Evolutionary conservation across 2,329 filamentous ascomycete genomes (phyloP).

Genomic region (Exophiala lecanii-corni): DNA sequence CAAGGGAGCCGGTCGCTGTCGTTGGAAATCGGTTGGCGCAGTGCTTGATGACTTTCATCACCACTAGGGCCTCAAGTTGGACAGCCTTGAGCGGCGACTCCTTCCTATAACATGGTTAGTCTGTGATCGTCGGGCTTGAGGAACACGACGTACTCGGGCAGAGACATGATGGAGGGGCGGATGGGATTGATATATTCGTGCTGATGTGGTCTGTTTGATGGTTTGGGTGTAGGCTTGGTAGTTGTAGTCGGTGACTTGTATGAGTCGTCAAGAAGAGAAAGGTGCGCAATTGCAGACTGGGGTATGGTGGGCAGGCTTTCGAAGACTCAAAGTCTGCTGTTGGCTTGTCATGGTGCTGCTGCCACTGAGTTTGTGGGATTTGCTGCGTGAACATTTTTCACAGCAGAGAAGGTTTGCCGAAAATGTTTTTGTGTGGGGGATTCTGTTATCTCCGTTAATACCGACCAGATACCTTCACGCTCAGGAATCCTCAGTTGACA

Average conservation of each 20-base stretch:
- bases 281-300: too few relatives aligned
- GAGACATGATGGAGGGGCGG: background rate
- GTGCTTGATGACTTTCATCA: constrained; percentile 98
- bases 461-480: too few relatives aligned
- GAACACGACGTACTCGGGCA: background rate
- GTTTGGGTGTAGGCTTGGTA: background rate
- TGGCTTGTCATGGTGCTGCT: background rate
- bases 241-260: background rate
- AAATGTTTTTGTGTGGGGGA: constrained; percentile 3
- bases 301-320: too few relatives aligned
- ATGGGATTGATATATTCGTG: background rate
- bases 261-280: too few relatives aligned
- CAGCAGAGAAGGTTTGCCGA: constrained; percentile 10
- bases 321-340: background rate
- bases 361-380: background rate
- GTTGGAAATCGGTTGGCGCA: constrained; percentile 83
- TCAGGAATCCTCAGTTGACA: too few relatives aligned
- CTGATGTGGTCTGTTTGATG: background rate
- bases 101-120: constrained; percentile 44
- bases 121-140: background rate
- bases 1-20: constrained; percentile 80
- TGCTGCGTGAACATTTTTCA: constrained; percentile 46
- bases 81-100: constrained; percentile 76
- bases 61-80: constrained; percentile 91
- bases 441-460: constrained; percentile 1